Base-by-base conservation (phyloP, 2,329 filamentous ascomycete genomes). In the Epichloe baconii region DNA sequence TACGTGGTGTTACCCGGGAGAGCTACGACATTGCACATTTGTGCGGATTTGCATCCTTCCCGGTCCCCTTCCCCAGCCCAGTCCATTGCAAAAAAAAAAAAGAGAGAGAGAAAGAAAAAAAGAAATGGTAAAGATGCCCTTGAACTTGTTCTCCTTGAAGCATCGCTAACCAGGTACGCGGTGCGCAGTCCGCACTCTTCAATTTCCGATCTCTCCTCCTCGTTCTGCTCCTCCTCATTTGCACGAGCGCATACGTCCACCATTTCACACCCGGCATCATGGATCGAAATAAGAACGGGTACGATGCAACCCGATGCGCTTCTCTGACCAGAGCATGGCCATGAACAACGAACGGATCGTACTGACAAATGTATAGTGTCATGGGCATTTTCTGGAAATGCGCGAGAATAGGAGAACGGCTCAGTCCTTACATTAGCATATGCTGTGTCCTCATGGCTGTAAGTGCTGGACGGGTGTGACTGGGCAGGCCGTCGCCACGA, bases 181-280 rank as follows among this genome's bases (percentile, higher is more conserved):
- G 31, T 15, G 21, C 17, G 17, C 63, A 96, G 93, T 86, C 93
- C 53, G 93, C 93, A 51, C 85, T 98, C 63, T 96, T 98, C 83
- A 97, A 97, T 73, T 97, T 98, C 75, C 89, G 96, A 70, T 95
- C 89, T 53, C 85, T 97, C 60, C 80, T 98, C 61, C 81, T 97
- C 61, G 91, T 96, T 59, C 82, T 98, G 62, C 82, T 98, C 48
- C 85, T 98, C 59, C 82, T 94, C 60, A 94, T 97, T 65, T 98
- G 93, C 78, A 96, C 93, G 52, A 90, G 87, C 69, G 83, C 93
- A 55, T 97, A 98, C 71, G 79, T 89, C 52, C 93, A 97, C 74
- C 85, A 87, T 61, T 82, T 95, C 56, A 86, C 93, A 63, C 91
- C 93, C 1, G 79, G 84, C 4, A 85, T 95, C 61, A 87, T 98